phyloP scores from a whole-genome alignment of 1,284 basidiomycete species.

The Porogramme epimiltina region DNA sequence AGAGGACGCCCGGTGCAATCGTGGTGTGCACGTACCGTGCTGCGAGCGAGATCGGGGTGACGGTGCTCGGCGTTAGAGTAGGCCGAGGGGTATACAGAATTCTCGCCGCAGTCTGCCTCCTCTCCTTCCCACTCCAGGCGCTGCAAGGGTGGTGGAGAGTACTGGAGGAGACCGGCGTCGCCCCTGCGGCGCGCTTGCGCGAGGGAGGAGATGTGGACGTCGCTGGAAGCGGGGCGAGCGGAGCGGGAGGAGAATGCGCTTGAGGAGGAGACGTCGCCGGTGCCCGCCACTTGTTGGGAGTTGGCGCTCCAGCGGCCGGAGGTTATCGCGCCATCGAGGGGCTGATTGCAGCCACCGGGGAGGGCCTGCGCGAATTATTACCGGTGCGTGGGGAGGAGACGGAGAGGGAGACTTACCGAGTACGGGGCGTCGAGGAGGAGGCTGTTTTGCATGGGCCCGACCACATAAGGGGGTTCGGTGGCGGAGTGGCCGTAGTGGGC shows the following conservation, averaged over 20 bases:
- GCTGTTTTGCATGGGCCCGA: constrained; percentile 1
- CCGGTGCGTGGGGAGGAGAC: neutral
- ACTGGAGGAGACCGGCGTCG: neutral
- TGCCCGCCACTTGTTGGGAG: neutral
- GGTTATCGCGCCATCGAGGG: neutral
- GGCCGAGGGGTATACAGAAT: neutral
- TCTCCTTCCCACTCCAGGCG: constrained; percentile 7
- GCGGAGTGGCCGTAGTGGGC: constrained; percentile 8
- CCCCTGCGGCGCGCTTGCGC: neutral
- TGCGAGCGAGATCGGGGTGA: constrained; percentile 12
- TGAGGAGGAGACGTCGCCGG: neutral
- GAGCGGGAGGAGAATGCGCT: neutral
- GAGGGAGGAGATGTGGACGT: constrained; percentile 1
- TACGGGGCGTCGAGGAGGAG: constrained; percentile 6
- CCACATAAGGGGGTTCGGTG: constrained; percentile 4
- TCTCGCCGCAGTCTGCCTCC: constrained; percentile 2
- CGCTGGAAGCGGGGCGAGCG: neutral
- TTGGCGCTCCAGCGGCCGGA: too few relatives aligned
- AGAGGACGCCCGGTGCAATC: neutral
- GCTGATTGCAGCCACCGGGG: constrained; percentile 1
- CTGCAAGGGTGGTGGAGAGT: constrained; percentile 3
- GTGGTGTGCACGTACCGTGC: constrained; percentile 10
- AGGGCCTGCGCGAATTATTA: too few relatives aligned
- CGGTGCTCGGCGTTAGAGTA: constrained; percentile 5
- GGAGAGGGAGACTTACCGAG: constrained; percentile 5